Base-by-base conservation (phyloP, 2,329 filamentous ascomycete species). In the Hortaea sp. region DNA sequence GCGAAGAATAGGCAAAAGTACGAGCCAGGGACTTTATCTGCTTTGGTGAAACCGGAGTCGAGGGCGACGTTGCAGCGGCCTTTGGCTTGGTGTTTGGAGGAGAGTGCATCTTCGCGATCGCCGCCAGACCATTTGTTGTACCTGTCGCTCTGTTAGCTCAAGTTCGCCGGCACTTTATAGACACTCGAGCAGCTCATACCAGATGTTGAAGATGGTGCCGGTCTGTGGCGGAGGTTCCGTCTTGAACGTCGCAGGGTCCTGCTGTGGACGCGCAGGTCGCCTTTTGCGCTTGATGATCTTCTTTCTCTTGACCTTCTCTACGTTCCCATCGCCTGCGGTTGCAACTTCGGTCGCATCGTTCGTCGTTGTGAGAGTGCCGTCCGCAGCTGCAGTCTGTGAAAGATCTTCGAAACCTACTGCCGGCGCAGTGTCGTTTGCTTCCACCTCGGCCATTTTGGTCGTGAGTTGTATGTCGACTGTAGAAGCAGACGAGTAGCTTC, bases 71-170 rank as follows among this genome's bases (percentile, higher is more conserved):
- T 92, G 73, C 92, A 97, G 46, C 94, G 85, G 2, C 84, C 84
- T 53, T 84, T 82, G 3, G 92, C 90, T 10, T 82, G 78, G 20
- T 82, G 85, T 62, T 95, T 84, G 32, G 84, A 87, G 4, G 88
- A 77, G 61, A 90, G 88, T 57, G 89, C 88, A 71, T 94, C 88
- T 63, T 97, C 90, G 50, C 88, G 80, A 67, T 98, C 92, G 60
- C 92, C 92, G 55, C 92, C 92, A 1, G 83, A 85, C 89, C 90
- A 97, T 69, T 95, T 97, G 72, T 95, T 95, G 70, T 95, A 95
- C 89, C 88, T 95, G 32, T 12, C 38, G 42, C 9, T 13, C 10
- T 39, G 44, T 46, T 28, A 46, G 44, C 37, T 7, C 13, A 7
- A 13, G 10, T 39, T n/a, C n/a, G 11, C 5, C 6, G 11, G 40